Conservation (phyloP, 129 eudicot genomes). For the Ambrosia artemisiifolia region DNA sequence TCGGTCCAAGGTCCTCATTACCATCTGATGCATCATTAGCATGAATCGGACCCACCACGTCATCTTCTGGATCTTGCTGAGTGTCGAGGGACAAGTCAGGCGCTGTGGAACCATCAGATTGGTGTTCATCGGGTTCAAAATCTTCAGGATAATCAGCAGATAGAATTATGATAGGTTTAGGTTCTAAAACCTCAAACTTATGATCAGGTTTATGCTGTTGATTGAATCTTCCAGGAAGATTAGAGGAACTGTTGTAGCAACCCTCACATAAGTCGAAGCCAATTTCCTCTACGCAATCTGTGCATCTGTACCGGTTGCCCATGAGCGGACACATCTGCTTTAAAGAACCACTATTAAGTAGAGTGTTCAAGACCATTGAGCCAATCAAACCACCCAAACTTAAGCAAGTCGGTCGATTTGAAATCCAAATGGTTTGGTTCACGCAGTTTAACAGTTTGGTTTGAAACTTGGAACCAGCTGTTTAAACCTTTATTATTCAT, state of each 20-base stretch:
- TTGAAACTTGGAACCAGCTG: too few relatives aligned
- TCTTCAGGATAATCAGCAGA: conserved; percentile 8
- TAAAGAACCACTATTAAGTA: too few relatives aligned
- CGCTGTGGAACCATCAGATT: conserved; percentile 2
- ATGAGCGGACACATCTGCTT: conserved; percentile 52
- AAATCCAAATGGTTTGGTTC: too few relatives aligned
- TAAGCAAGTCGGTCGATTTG: too few relatives aligned
- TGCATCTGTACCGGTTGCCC: conserved; percentile 51
- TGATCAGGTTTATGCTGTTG: conserved; percentile 63
- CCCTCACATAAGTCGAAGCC: conserved; percentile 59
- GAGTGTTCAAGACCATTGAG: too few relatives aligned
- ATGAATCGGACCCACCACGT: background rate
- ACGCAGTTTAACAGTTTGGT: too few relatives aligned
- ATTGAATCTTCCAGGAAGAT: conserved; percentile 65
- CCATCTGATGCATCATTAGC: background rate
- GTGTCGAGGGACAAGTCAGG: conserved; percentile 6
- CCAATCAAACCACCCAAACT: too few relatives aligned
- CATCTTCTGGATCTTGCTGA: conserved; percentile 17
- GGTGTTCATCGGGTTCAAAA: background rate
- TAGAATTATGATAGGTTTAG: background rate
- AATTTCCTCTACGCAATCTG: conserved; percentile 44
- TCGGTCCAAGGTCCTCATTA: background rate
- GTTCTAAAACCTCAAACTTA: conserved; percentile 32
- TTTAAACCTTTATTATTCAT: too few relatives aligned
- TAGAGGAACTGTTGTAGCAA: conserved; percentile 46